Conservation (phyloP, 768 basidiomycete genomes). For the Suillus alpinus region DNA sequence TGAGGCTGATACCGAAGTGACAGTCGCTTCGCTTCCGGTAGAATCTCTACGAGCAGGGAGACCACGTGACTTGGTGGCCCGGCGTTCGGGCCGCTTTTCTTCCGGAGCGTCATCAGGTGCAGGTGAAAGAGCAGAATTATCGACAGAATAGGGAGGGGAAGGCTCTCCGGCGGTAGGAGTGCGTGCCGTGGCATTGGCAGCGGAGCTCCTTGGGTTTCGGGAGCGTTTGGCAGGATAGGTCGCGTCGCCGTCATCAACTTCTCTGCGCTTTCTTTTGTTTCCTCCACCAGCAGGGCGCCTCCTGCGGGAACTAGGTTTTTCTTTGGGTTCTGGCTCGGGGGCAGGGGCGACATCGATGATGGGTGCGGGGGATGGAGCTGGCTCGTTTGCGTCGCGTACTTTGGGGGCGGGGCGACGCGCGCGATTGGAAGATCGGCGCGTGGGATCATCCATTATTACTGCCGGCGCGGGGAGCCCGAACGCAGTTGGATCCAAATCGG, state of each 20-base stretch:
- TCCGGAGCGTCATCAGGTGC: constrained; percentile 29
- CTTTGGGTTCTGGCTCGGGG: constrained; percentile 37
- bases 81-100: constrained; percentile 38
- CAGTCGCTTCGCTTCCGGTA: constrained; percentile 48
- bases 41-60: constrained; percentile 45
- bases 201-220: constrained; percentile 46
- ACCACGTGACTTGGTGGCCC: constrained; percentile 47
- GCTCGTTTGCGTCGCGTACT: constrained; percentile 45
- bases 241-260: constrained; percentile 59
- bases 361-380: constrained; percentile 23
- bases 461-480: constrained; percentile 53
- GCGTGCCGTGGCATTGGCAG: constrained; percentile 17
- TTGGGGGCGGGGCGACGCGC: constrained; percentile 48
- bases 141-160: constrained; percentile 35
- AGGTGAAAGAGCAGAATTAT: constrained; percentile 22
- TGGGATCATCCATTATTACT: constrained; percentile 42
- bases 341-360: constrained; percentile 21
- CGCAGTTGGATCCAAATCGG: constrained; percentile 54
- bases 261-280: constrained; percentile 57
- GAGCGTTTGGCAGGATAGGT: constrained; percentile 73
- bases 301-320: constrained; percentile 51
- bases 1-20: constrained; percentile 33
- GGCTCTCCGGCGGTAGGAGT: constrained; percentile 38
- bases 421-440: constrained; percentile 43
- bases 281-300: constrained; percentile 37